Percentiles rank a stretch among this genome's conserved stretches.
phyloP scores from a whole-genome alignment of 1,139 yeast genomes.

The Zygosaccharomyces pseudobailii region DNA sequence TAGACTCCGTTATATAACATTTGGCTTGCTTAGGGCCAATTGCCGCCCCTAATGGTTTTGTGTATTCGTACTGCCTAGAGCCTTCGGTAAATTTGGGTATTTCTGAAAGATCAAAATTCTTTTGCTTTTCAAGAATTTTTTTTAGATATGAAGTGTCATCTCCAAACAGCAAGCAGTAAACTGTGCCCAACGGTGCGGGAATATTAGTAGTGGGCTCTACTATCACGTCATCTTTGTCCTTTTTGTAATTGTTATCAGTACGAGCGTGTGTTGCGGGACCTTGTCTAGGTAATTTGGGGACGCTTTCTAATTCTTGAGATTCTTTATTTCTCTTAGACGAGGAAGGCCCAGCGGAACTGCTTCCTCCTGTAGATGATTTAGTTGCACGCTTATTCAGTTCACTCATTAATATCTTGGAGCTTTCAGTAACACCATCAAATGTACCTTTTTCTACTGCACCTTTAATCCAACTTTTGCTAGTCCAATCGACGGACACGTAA shows the following conservation, averaged over 20 bases:
- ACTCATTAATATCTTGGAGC: slow-evolving; percentile 45
- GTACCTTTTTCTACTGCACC: slow-evolving; percentile 58
- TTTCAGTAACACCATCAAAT: slow-evolving; percentile 58
- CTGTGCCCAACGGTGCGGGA: slow-evolving; percentile 75
- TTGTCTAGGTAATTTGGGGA: slow-evolving; percentile 36
- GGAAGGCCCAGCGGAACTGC: neutral
- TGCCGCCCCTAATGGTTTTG: slow-evolving; percentile 74
- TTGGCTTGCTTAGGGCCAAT: slow-evolving; percentile 94
- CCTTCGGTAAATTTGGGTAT: slow-evolving; percentile 47
- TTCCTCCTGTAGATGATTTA: slow-evolving; percentile 13
- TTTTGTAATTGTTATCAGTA: slow-evolving; percentile 47
- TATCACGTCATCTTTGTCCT: slow-evolving; percentile 58
- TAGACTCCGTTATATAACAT: slow-evolving; percentile 69
- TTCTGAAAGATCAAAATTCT: slow-evolving; percentile 62
- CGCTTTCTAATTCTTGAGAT: slow-evolving; percentile 20
- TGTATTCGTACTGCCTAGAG: slow-evolving; percentile 62
- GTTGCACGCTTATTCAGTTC: slow-evolving; percentile 37
- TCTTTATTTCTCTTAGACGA: slow-evolving; percentile 14
- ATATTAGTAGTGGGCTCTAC: slow-evolving; percentile 50
- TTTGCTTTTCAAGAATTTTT: slow-evolving; percentile 57
- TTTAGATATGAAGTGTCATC: slow-evolving; percentile 56
- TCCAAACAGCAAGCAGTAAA: slow-evolving; percentile 68
- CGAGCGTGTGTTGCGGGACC: slow-evolving; percentile 59
- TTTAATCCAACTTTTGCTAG: slow-evolving; percentile 46
- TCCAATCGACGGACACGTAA: slow-evolving; percentile 75